phyloP scores from a whole-genome alignment of 2,329 filamentous ascomycete genomes.

The Hypoxylon sp. region DNA sequence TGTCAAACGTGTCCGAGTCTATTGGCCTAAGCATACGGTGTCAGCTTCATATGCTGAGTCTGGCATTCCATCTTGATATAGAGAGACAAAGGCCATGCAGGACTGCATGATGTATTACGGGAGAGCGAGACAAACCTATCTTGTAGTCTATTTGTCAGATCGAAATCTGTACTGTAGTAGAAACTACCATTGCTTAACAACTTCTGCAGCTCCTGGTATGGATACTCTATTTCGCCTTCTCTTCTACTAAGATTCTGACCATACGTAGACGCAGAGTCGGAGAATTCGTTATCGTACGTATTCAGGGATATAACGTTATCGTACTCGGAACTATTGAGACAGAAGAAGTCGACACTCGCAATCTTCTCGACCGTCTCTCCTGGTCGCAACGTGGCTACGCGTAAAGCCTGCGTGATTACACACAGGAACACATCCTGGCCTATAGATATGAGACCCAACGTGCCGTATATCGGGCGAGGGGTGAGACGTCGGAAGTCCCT shows the following conservation, averaged over 20 bases:
- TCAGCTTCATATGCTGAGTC: constrained; percentile 35
- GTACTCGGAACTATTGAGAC: constrained; percentile 87
- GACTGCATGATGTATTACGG: constrained; percentile 5
- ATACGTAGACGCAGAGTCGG: constrained; percentile 65
- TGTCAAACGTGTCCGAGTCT: constrained; percentile 84
- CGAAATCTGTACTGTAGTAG: constrained; percentile 99
- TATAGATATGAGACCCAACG: constrained; percentile 87
- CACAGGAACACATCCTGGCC: constrained; percentile 90
- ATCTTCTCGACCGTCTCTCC: constrained; percentile 93
- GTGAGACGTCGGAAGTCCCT: constrained; percentile 83
- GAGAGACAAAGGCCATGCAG: constrained; percentile 4
- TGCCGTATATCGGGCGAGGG: constrained; percentile 83
- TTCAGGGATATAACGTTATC: constrained; percentile 79
- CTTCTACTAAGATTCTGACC: constrained; percentile 71
- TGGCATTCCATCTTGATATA: not conserved
- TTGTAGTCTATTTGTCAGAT: constrained; percentile 93
- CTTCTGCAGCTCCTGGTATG: constrained; percentile 91
- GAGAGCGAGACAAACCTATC: constrained; percentile 72
- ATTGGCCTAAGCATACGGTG: constrained; percentile 69
- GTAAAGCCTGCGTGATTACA: constrained; percentile 83
- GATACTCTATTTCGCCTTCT: constrained; percentile 84
- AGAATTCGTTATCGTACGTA: constrained; percentile 64
- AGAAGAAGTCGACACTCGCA: constrained; percentile 90
- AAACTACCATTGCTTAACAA: constrained; percentile 93
- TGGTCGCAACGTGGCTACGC: constrained; percentile 85